Evolutionary conservation across 108 stramenopile species (phyloP), one percentile per base, ranked within the genome.

Genomic region (Schizochytrium sp.): DNA sequence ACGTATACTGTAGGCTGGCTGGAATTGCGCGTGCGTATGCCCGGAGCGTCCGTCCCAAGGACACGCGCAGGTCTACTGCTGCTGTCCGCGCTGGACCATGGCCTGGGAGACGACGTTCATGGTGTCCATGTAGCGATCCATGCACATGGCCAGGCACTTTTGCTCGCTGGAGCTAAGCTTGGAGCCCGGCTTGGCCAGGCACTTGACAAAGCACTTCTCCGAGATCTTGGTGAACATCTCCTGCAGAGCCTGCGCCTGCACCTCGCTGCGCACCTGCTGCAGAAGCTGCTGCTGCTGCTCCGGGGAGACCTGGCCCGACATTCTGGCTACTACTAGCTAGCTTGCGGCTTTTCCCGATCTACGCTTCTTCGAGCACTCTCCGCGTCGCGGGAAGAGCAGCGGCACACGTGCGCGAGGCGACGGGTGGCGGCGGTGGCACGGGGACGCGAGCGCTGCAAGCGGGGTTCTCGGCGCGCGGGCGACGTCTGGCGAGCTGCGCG

Each of bases 111-210:
- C 88, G 14, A 60, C 88, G 48, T 34, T 72, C 69, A 89, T 72
- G 72, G 88, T 89, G 88, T 89, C 88, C 71, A 57, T 72, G 88
- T 89, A 89, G 72, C 88, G 69, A 72, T 89, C 88, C 88, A 89
- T 89, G 72, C 88, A 89, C 59, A 89, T 60, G 88, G 72, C 45
- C 23, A 72, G 45, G 88, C 88, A 89, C 45, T 72, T 55, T 44
- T 89, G 88, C 29, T 89, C 88, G 72, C 88, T 34, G 28, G 71
- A 72, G 88, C 51, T 53, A 6, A 89, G 88, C 59, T 60, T 53
- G 44, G 72, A 72, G 59, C 88, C 88, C 41, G 88, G 72, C 59
- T 71, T 89, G 59, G 71, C 5, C 21, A 72, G 29, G 88, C 88
- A 89, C 88, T 89, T 89, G 47, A 25, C 51, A n/a, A 72, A 47